Percentiles rank a stretch among this genome's conserved stretches.
phyloP scores from a whole-genome alignment of 495 filamentous ascomycete genomes.

The Penicillium manginii region DNA sequence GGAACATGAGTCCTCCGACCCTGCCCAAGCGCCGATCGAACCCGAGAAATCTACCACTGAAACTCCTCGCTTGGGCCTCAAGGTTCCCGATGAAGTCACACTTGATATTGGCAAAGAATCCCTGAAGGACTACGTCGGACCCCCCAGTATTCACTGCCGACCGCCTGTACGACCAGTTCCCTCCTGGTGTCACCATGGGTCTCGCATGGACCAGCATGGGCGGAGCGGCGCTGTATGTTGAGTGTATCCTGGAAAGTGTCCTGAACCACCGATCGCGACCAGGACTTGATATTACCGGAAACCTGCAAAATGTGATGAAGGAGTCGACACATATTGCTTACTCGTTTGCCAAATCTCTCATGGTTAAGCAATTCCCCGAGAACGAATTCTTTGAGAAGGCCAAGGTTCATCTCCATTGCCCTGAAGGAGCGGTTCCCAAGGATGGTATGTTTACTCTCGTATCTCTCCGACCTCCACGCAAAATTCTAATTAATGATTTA shows the following conservation, averaged over 20 bases:
- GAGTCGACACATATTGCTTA: constrained; percentile 94
- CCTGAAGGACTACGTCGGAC: constrained; percentile 96
- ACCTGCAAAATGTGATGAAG: constrained; percentile 96
- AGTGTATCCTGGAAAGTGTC: constrained; percentile 88
- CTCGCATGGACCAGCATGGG: constrained; percentile 99
- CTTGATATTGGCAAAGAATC: constrained; percentile 88
- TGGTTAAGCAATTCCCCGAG: constrained; percentile 80
- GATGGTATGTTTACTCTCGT: constrained; percentile 61
- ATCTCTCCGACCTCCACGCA: not conserved
- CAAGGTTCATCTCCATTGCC: constrained; percentile 93
- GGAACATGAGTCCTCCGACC: constrained; percentile 61
- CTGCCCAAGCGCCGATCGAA: constrained; percentile 58
- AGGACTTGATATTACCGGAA: constrained; percentile 87
- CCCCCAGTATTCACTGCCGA: constrained; percentile 92
- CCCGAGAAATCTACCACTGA: constrained; percentile 74
- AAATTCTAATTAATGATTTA: constrained; percentile 21
- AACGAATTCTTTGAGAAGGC: constrained; percentile 98
- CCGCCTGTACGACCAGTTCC: constrained; percentile 90
- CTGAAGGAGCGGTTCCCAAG: constrained; percentile 95
- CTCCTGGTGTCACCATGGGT: constrained; percentile 98
- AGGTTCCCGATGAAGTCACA: constrained; percentile 85
- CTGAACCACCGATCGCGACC: constrained; percentile 72
- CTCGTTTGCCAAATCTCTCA: constrained; percentile 87
- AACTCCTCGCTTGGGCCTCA: constrained; percentile 75
- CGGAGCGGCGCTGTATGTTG: constrained; percentile 93